A percentile compares a stretch with the other conserved stretches of the same genome.
phyloP scores from a whole-genome alignment of 1,284 basidiomycete species.

The Chiua sp. region DNA sequence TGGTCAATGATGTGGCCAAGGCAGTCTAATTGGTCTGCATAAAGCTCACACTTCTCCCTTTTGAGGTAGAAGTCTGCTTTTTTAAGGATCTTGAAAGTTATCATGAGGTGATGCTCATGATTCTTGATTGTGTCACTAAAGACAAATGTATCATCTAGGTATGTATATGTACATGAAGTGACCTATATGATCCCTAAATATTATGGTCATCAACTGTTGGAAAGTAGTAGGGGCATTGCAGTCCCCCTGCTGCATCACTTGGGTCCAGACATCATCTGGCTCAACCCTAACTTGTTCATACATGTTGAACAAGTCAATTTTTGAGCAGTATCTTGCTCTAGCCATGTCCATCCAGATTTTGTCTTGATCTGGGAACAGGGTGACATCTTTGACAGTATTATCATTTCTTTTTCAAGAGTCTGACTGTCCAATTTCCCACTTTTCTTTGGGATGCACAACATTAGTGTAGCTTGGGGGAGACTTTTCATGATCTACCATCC shows the following conservation, averaged over 20 bases:
- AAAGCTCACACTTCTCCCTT: too few species aligned
- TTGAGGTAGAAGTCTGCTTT: too few species aligned
- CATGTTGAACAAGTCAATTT: slow-evolving; percentile 37
- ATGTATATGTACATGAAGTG: slow-evolving; percentile 24
- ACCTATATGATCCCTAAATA: slow-evolving; percentile 37
- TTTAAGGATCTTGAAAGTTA: too few species aligned
- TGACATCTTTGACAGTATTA: slow-evolving; percentile 35
- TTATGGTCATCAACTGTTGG: slow-evolving; percentile 38
- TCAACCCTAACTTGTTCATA: slow-evolving; percentile 41
- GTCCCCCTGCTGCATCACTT: slow-evolving; percentile 41
- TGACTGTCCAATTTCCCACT: not conserved
- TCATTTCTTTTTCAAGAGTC: slow-evolving; percentile 5
- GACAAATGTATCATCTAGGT: not conserved
- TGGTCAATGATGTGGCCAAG: too few species aligned
- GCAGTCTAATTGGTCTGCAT: too few species aligned
- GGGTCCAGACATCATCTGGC: slow-evolving; percentile 18
- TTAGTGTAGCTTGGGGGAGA: not conserved
- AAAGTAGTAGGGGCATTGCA: slow-evolving; percentile 40
- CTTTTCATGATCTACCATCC: not conserved
- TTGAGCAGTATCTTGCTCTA: slow-evolving; percentile 22
- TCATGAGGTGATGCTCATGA: slow-evolving; percentile 29
- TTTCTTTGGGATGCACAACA: slow-evolving; percentile 6
- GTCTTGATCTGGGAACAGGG: slow-evolving; percentile 40
- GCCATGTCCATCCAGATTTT: slow-evolving; percentile 32
- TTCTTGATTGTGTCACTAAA: not conserved